Evolutionary conservation across 345 rosid species (phyloP), one percentile per base, ranked within the genome.

Genomic region (Mallotus nudiflorus): DNA sequence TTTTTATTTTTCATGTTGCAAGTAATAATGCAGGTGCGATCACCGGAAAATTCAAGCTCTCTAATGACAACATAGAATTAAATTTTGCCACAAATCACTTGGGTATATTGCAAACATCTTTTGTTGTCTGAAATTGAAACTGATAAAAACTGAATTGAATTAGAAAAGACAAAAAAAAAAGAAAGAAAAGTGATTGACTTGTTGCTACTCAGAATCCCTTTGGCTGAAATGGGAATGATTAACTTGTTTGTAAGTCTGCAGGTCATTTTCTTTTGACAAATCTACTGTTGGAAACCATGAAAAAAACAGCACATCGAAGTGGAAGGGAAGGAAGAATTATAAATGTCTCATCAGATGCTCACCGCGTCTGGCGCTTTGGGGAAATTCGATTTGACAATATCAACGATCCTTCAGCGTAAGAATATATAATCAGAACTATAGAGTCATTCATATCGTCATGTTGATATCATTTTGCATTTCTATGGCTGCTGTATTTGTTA

Each of bases 21-120:
- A 80, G 80, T 60, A 80, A 76, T 53, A 80, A 80, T 66, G 83
- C 83, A 73, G 83, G 84, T 40, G 49, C 77, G 12, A 71, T 67
- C 76, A 10, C 81, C 81, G 7, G n/a, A n/a, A n/a, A n/a, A n/a
- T 81, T 81, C 75, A 67, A 15, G 65, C 78, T 70, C 50, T 81
- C 84, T 39, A 71, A 77, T 60, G 81, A 81, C 71, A 73, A 80
- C 51, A 62, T 80, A 56, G 76, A 80, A 63, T 68, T 70, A 59
- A 73, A 70, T 22, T 70, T 77, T 80, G 76, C 78, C 44, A 80
- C 76, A 33, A 80, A 80, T 29, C 73, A 80, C 42, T 31, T 76
- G 53, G 74, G 77, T 80, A 57, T 63, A n/a, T n/a, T n/a, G n/a
- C n/a, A n/a, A n/a, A n/a, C n/a, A n/a, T n/a, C n/a, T n/a, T n/a